phyloP scores from a whole-genome alignment of 169 alveolate species.

The Cryptosporidium meleagridis region DNA sequence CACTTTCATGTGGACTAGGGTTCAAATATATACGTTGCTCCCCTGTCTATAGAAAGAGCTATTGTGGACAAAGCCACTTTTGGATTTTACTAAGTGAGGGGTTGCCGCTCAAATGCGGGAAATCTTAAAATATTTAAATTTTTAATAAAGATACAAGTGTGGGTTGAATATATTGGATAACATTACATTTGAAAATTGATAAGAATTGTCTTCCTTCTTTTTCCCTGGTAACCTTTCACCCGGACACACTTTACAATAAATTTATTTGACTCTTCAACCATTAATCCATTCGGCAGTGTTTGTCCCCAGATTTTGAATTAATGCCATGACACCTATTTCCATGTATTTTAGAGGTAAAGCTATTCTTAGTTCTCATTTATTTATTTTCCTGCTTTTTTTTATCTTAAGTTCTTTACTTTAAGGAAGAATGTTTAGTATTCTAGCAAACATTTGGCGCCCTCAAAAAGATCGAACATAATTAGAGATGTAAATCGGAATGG shows the following conservation, averaged over 20 bases:
- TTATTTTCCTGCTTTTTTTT: too few relatives aligned
- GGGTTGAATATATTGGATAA: background rate
- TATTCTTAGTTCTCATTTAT: too few relatives aligned
- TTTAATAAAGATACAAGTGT: background rate
- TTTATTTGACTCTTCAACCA: too few relatives aligned
- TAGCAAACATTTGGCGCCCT: background rate
- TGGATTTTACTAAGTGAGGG: conserved; percentile 16
- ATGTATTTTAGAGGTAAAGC: background rate
- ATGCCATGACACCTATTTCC: too few relatives aligned
- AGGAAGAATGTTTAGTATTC: too few relatives aligned
- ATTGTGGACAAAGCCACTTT: conserved; percentile 50
- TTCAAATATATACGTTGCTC: conserved; percentile 15
- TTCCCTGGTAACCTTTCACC: too few relatives aligned
- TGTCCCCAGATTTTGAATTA: background rate
- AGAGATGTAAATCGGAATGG: background rate
- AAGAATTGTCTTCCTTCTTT: too few relatives aligned
- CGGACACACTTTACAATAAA: too few relatives aligned
- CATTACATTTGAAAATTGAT: too few relatives aligned
- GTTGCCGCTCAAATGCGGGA: background rate
- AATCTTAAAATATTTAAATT: background rate
- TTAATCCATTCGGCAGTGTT: background rate
- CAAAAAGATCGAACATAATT: background rate
- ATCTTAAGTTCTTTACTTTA: too few relatives aligned
- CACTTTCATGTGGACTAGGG: conserved; percentile 73
- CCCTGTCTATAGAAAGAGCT: conserved; percentile 24